Evolutionary conservation across 2,329 filamentous ascomycete species (phyloP).

Genomic region (Botrytis fragariae): DNA sequence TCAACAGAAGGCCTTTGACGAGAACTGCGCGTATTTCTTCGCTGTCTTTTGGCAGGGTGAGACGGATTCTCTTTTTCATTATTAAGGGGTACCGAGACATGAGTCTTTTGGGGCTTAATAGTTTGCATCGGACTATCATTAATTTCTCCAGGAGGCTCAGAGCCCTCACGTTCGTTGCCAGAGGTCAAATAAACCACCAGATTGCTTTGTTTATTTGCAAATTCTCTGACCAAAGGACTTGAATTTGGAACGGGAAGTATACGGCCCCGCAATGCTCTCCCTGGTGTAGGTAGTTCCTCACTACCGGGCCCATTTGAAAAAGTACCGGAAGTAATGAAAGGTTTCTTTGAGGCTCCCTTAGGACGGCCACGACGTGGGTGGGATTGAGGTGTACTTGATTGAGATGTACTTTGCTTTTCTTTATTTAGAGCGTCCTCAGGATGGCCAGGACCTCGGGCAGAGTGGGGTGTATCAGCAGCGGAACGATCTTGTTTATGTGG

Average conservation of each 20-base stretch:
- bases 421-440: neutral
- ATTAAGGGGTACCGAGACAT: neutral
- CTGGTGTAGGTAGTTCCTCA: neutral
- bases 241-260: neutral
- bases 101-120: neutral
- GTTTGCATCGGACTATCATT: neutral
- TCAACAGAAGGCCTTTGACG: neutral
- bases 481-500: neutral
- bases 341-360: neutral
- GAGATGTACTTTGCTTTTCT: neutral
- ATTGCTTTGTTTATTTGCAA: neutral
- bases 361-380: neutral
- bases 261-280: neutral
- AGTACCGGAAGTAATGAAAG: neutral
- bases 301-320: neutral
- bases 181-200: neutral
- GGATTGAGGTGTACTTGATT: neutral
- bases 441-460: neutral
- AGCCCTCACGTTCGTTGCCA: neutral
- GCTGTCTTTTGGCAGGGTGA: neutral
- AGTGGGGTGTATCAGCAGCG: neutral
- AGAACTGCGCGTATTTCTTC: neutral
- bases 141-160: neutral
- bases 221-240: neutral
- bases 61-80: neutral